phyloP scores from a whole-genome alignment of 768 basidiomycete genomes.

The Tulasnella sp. region DNA sequence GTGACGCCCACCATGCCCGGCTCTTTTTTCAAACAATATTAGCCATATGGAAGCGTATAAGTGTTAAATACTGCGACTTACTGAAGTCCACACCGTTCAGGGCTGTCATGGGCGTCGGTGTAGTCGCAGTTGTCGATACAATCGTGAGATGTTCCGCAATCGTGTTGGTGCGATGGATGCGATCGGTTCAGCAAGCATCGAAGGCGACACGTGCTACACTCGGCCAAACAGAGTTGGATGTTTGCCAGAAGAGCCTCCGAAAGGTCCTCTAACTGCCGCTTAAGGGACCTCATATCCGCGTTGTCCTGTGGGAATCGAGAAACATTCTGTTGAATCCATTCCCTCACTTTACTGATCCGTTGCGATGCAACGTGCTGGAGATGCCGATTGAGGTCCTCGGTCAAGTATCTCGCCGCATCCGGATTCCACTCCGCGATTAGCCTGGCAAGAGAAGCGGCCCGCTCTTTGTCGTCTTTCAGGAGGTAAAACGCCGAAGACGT shows the following conservation, averaged over 20 bases:
- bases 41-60: background rate
- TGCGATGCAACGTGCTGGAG: conserved; percentile 42
- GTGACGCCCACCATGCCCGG: conserved; percentile 56
- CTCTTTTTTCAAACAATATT: conserved; percentile 37
- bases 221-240: conserved; percentile 48
- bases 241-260: conserved; percentile 46
- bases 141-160: conserved; percentile 49
- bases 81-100: background rate
- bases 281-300: conserved; percentile 46
- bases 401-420: conserved; percentile 44
- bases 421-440: conserved; percentile 18
- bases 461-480: conserved; percentile 25
- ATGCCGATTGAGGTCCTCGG: conserved; percentile 38
- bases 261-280: conserved; percentile 43
- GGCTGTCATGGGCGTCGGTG: conserved; percentile 36
- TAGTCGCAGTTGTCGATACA: conserved; percentile 48
- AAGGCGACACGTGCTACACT: conserved; percentile 49
- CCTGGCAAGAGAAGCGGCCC: conserved; percentile 11
- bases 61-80: background rate
- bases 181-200: conserved; percentile 45
- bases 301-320: conserved; percentile 45
- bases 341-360: conserved; percentile 47
- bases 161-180: conserved; percentile 45
- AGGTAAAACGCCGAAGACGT: conserved; percentile 39
- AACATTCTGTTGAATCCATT: conserved; percentile 52